A percentile compares a stretch with the other conserved stretches of the same genome.
These are phyloP conservation scores for Syzygium aqueum DNA, from an alignment of 345 rosid genomes.

Conservation along the genomic window DNA sequence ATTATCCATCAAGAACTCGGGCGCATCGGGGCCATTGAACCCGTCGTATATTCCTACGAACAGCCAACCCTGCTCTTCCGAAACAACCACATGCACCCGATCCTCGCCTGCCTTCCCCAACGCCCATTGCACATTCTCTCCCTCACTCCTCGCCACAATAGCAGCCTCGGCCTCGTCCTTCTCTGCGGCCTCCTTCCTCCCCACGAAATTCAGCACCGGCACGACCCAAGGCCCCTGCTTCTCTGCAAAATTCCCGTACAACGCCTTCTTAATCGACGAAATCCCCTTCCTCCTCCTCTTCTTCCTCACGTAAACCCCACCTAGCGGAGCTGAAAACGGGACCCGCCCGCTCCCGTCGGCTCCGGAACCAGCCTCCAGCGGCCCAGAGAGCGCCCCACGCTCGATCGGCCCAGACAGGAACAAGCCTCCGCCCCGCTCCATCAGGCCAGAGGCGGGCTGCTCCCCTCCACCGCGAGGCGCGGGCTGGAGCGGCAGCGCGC, in stretches of 20 bases:
- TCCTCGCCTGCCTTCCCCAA: conserved; percentile 98
- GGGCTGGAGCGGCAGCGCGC: conserved; percentile 75
- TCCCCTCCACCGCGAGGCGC: conserved; percentile 60
- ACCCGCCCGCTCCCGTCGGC: conserved; percentile 37
- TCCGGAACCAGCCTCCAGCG: conserved; percentile 45
- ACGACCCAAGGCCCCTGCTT: conserved; percentile 94
- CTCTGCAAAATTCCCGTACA: conserved; percentile 55
- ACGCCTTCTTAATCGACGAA: conserved; percentile 45
- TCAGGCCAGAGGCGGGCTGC: conserved; percentile 24
- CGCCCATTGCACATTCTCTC: conserved; percentile 90
- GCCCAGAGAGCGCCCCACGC: conserved; percentile 79
- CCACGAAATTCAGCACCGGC: conserved; percentile 78
- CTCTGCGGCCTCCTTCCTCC: conserved; percentile 32
- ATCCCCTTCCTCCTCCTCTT: conserved; percentile 53
- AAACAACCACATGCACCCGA: conserved; percentile 88
- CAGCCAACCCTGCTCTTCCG: conserved; percentile 97
- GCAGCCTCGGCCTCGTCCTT: conserved; percentile 18
- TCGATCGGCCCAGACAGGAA: conserved; percentile 94
- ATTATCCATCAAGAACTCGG: conserved; percentile 95
- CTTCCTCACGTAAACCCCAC: conserved; percentile 50
- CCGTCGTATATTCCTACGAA: conserved; percentile 97
- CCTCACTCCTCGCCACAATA: conserved; percentile 1
- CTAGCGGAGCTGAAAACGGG: conserved; percentile 88
- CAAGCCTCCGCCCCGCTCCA: conserved; percentile 29
- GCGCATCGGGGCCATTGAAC: conserved; percentile 96